Conservation (phyloP, 1,139 yeast genomes). For the Groenewaldozyma auringiensis region DNA sequence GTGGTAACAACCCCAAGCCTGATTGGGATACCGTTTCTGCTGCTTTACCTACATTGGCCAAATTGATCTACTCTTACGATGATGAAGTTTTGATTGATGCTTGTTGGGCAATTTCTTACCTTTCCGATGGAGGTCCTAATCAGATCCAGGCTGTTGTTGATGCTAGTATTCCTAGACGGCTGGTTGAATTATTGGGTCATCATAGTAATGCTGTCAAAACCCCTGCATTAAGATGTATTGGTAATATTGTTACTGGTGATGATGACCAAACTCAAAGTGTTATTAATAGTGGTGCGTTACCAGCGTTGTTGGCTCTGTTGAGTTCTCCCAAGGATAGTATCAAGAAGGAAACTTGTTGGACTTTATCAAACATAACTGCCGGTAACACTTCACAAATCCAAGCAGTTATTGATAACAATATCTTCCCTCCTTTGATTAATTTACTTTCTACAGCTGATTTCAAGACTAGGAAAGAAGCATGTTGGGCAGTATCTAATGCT, state of each 20-base stretch:
- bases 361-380: conserved; percentile 94
- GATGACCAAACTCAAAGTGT: conserved; percentile 93
- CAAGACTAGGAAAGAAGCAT: conserved; percentile 95
- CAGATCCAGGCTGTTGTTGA: conserved; percentile 96
- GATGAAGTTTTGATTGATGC: conserved; percentile 94
- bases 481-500: conserved; percentile 99
- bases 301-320: conserved; percentile 74
- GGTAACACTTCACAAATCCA: conserved; percentile 94
- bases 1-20: conserved; percentile 95
- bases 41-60: conserved; percentile 88
- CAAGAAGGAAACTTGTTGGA: conserved; percentile 98
- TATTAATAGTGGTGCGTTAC: conserved; percentile 85
- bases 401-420: conserved; percentile 89
- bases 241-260: conserved; percentile 95
- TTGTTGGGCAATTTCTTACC: conserved; percentile 96
- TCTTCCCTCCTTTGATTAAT: conserved; percentile 87
- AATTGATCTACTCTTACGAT: conserved; percentile 82
- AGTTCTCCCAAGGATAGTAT: conserved; percentile 84
- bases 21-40: conserved; percentile 81
- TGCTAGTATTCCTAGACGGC: conserved; percentile 88
- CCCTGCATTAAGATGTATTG: conserved; percentile 95
- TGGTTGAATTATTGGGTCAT: conserved; percentile 82
- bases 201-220: conserved; percentile 86
- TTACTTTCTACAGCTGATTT: conserved; percentile 78
- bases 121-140: conserved; percentile 86